A percentile compares a stretch with the other conserved stretches of the same genome.
Conservation (phyloP, 257 asterid species). For the Hygrophila difformis region DNA sequence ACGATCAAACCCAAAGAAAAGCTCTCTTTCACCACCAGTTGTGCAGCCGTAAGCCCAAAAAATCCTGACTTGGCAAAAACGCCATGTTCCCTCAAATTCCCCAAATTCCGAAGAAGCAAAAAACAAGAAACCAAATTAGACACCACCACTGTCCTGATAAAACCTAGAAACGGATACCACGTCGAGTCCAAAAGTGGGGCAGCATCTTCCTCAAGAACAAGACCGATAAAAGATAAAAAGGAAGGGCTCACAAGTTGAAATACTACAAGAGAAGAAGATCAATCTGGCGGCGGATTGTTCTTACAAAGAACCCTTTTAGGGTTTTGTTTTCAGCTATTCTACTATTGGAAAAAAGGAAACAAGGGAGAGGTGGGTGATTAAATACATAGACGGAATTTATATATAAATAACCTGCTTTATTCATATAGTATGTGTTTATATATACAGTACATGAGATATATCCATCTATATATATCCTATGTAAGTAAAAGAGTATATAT, state of each 20-base stretch:
- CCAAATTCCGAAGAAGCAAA: slow-evolving; percentile 9
- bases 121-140: not conserved
- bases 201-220: slow-evolving; percentile 8
- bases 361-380: slow-evolving; percentile 3
- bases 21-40: slow-evolving; percentile 5
- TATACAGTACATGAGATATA: too few species aligned
- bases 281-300: slow-evolving; percentile 55
- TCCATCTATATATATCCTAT: too few species aligned
- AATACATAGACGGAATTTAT: slow-evolving; percentile 14
- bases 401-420: slow-evolving; percentile 8
- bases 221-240: slow-evolving; percentile 4
- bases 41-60: slow-evolving; percentile 5
- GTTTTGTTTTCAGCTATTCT: slow-evolving; percentile 31
- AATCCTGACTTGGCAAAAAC: slow-evolving; percentile 13
- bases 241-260: slow-evolving; percentile 10
- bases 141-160: not conserved
- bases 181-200: slow-evolving; percentile 11
- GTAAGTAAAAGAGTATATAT: too few species aligned
- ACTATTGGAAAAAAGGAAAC: slow-evolving; percentile 2
- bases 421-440: too few species aligned
- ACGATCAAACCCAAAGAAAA: slow-evolving; percentile 20
- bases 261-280: slow-evolving; percentile 19
- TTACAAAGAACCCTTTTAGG: slow-evolving; percentile 45
- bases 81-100: slow-evolving; percentile 12
- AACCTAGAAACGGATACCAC: not conserved